Percentiles rank a stretch among this genome's conserved stretches.
Evolutionary conservation across 2,329 filamentous ascomycete genomes (phyloP).

Genomic region (Thelonectria olida): DNA sequence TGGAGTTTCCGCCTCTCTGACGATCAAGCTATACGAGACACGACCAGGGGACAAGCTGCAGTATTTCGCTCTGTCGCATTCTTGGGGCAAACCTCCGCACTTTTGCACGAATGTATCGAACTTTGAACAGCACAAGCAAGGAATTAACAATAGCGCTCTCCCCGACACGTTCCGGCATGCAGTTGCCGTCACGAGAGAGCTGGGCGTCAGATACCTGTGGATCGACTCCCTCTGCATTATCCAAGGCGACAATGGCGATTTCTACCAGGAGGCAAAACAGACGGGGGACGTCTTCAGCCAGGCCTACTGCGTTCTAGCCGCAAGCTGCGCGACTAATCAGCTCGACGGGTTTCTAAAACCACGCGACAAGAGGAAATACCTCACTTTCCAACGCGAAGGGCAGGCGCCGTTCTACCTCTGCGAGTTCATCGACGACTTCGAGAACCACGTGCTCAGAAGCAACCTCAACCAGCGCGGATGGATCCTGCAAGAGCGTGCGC

Average conservation of each 20-base stretch:
- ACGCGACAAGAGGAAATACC: not conserved
- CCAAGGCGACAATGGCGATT: not conserved
- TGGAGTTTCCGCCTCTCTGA: not conserved
- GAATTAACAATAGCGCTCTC: not conserved
- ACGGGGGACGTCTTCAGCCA: constrained; percentile 28
- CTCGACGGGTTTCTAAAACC: constrained; percentile 31
- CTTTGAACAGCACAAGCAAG: not conserved
- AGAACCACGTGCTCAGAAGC: constrained; percentile 40
- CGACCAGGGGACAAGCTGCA: not conserved
- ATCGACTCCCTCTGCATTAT: constrained; percentile 1
- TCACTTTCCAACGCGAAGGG: not conserved
- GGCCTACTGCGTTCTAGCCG: constrained; percentile 18
- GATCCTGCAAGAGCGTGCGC: constrained; percentile 51
- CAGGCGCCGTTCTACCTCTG: not conserved
- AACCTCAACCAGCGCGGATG: constrained; percentile 47
- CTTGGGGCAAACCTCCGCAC: not conserved
- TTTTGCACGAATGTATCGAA: not conserved
- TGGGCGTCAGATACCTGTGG: not conserved
- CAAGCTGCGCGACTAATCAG: constrained; percentile 39
- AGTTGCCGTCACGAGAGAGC: not conserved
- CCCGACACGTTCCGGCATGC: not conserved
- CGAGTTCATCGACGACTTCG: not conserved
- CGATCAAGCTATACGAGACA: not conserved
- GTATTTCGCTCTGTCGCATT: not conserved
- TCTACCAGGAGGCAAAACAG: constrained; percentile 6